A percentile compares a stretch with the other conserved stretches of the same genome.
Conservation (phyloP, 1,284 basidiomycete genomes). For the Rhodotorula sp. region DNA sequence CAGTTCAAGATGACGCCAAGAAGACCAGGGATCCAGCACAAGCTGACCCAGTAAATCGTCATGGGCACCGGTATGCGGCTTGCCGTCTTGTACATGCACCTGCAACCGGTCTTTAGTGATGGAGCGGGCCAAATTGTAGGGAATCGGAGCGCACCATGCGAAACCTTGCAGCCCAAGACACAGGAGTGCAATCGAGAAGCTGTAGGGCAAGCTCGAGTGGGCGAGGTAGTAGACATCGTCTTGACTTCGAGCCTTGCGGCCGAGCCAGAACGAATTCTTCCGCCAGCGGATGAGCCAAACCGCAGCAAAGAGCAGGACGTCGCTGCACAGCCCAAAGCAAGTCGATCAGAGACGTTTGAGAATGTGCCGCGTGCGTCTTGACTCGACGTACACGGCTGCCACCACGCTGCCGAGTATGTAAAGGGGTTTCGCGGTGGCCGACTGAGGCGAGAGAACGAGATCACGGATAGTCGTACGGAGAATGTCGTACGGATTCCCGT, state of each 20-base stretch:
- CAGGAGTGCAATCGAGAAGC: not conserved
- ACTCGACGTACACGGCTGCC: not conserved
- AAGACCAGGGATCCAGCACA: not conserved
- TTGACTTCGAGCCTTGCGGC: not conserved
- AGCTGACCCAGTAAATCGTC: not conserved
- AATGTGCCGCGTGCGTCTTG: not conserved
- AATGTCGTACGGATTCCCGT: not conserved
- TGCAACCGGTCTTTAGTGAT: not conserved
- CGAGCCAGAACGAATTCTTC: constrained; percentile 2
- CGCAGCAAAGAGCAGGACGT: not conserved
- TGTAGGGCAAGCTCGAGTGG: not conserved
- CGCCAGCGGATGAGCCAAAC: constrained; percentile 2
- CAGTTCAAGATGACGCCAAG: not conserved
- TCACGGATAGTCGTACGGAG: not conserved
- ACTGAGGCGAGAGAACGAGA: not conserved
- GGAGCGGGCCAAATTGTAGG: too few relatives aligned
- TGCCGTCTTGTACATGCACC: not conserved
- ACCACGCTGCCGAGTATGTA: not conserved
- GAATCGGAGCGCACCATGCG: not conserved
- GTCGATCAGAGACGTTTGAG: not conserved
- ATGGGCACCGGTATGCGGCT: not conserved
- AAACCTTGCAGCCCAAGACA: not conserved
- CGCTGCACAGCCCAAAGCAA: not conserved
- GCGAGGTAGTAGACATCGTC: not conserved
- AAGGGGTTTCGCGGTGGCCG: not conserved